phyloP scores from a whole-genome alignment of 208 protist genomes.

The Crithidia fasciculata region DNA sequence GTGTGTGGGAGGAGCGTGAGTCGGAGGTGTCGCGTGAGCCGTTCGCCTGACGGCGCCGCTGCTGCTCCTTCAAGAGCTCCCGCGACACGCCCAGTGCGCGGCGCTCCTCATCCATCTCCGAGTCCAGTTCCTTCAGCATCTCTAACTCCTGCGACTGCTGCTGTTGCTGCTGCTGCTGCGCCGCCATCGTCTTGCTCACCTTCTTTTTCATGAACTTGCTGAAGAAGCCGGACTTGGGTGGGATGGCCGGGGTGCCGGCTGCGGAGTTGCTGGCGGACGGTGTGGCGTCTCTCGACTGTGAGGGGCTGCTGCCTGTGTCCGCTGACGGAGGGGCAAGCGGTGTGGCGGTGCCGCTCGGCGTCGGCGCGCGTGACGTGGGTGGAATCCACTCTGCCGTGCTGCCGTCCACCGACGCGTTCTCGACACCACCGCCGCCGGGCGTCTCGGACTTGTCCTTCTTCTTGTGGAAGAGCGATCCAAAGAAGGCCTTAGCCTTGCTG shows the following conservation, averaged over 20 bases:
- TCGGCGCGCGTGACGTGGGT: background rate
- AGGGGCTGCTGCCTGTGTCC: background rate
- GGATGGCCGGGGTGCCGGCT: background rate
- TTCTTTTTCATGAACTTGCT: conserved; percentile 38
- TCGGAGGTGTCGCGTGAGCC: background rate
- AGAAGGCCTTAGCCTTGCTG: conserved; percentile 32
- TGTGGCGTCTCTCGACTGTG: background rate
- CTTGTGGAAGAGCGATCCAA: conserved; percentile 35
- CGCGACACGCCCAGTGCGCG: background rate
- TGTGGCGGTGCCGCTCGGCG: background rate
- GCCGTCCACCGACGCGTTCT: background rate
- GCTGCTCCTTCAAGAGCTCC: conserved; percentile 4
- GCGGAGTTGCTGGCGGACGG: conserved; percentile 9
- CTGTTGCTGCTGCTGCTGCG: conserved; percentile 21
- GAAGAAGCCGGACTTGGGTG: conserved; percentile 22
- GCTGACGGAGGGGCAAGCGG: background rate
- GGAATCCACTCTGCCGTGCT: background rate
- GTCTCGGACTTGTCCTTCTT: conserved; percentile 18
- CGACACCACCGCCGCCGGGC: background rate
- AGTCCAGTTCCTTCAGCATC: conserved; percentile 5
- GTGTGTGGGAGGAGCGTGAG: conserved; percentile 1
- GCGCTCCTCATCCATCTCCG: conserved; percentile 14
- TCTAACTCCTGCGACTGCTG: background rate
- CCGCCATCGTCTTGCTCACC: conserved; percentile 18
- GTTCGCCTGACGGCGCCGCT: background rate